phyloP scores from a whole-genome alignment of 208 protist species.

The Porcisia hertigi region DNA sequence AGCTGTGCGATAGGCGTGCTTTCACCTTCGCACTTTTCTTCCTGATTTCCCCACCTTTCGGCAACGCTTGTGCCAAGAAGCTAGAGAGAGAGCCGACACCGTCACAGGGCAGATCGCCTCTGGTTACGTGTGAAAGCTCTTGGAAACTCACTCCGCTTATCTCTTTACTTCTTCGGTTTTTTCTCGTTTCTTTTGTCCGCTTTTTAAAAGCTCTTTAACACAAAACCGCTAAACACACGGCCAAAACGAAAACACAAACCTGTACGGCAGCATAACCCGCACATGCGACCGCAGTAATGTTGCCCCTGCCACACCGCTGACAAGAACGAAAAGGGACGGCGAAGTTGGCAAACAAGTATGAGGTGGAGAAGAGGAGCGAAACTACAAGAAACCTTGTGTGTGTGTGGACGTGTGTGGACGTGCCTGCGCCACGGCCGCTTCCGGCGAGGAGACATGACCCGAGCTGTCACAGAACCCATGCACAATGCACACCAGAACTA shows the following conservation, averaged over 20 bases:
- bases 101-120: background rate
- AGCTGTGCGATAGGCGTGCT: background rate
- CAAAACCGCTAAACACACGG: background rate
- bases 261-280: background rate
- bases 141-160: background rate
- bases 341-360: background rate
- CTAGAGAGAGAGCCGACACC: background rate
- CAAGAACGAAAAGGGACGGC: background rate
- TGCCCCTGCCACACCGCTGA: background rate
- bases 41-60: background rate
- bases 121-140: background rate
- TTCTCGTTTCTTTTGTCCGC: background rate
- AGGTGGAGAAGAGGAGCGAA: background rate
- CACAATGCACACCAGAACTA: background rate
- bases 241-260: background rate
- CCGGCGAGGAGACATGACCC: background rate
- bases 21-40: background rate
- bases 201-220: too few relatives aligned
- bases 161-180: background rate
- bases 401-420: background rate
- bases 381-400: background rate
- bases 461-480: background rate
- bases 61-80: background rate
- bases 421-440: background rate
- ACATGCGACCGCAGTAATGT: background rate